Conservation (phyloP, 805 yeast species). For the Yamadazyma paraphyllophila region DNA sequence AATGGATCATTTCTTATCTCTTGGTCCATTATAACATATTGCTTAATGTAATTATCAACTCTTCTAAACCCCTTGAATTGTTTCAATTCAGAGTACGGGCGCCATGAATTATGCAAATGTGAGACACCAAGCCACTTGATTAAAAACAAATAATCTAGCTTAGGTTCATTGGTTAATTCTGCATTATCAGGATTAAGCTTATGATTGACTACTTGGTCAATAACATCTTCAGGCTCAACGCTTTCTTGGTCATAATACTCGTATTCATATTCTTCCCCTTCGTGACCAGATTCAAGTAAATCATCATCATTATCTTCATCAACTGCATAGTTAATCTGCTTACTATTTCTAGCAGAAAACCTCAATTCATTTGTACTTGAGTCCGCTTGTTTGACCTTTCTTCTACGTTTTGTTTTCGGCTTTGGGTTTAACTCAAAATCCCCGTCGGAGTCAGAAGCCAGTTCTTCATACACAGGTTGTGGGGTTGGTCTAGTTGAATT, state of each 20-base stretch:
- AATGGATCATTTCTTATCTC: constrained; percentile 75
- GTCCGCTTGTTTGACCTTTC: not conserved
- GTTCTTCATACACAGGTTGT: not conserved
- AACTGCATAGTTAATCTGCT: constrained; percentile 70
- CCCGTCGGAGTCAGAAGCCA: constrained; percentile 8
- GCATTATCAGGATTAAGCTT: constrained; percentile 31
- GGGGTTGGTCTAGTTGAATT: not conserved
- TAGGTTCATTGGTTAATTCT: constrained; percentile 50
- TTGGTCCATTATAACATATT: constrained; percentile 66
- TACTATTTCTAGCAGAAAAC: constrained; percentile 71
- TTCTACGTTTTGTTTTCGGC: constrained; percentile 8
- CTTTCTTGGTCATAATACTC: constrained; percentile 30
- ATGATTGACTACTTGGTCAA: constrained; percentile 43
- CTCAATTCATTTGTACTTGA: constrained; percentile 48
- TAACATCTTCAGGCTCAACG: constrained; percentile 31
- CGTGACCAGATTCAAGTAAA: constrained; percentile 45
- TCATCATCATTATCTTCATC: constrained; percentile 66
- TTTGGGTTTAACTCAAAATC: constrained; percentile 6
- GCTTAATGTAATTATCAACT: constrained; percentile 86
- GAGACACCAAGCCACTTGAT: constrained; percentile 88
- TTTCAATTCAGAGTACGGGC: constrained; percentile 54
- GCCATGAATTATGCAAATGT: constrained; percentile 96
- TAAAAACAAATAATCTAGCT: constrained; percentile 53
- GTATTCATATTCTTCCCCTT: constrained; percentile 30
- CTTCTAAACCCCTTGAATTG: constrained; percentile 73